Conservation (phyloP, 805 yeast species). For the Naumovozyma dairenensis region DNA sequence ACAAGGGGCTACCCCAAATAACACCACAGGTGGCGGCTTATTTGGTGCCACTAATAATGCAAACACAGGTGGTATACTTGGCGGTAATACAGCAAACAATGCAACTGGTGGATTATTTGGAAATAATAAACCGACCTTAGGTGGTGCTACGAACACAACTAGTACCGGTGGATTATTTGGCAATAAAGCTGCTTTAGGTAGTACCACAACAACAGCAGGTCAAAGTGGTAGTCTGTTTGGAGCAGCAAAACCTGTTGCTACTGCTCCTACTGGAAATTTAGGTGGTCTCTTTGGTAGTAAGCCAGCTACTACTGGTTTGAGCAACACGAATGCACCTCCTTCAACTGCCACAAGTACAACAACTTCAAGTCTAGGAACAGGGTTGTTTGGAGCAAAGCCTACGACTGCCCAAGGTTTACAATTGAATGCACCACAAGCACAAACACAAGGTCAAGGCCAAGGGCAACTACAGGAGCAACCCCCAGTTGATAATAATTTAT, state of each 20-base stretch:
- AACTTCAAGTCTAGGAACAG: constrained; percentile 13
- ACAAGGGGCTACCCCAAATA: no score
- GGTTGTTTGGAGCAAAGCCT: constrained; percentile 5
- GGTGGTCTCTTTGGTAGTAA: constrained; percentile 38
- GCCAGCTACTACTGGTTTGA: constrained; percentile 2
- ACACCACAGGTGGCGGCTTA: constrained; percentile 12
- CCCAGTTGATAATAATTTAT: constrained; percentile 49
- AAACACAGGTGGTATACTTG: not conserved
- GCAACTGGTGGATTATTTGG: constrained; percentile 29
- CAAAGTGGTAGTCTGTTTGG: constrained; percentile 34
- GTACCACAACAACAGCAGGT: no score
- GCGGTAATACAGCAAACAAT: constrained; percentile 9
- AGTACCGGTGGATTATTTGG: constrained; percentile 29
- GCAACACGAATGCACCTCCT: not conserved
- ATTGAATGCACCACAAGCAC: not conserved
- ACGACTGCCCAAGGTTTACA: constrained; percentile 8
- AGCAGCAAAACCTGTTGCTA: constrained; percentile 8
- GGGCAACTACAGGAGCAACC: constrained; percentile 19
- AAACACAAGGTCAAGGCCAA: not conserved
- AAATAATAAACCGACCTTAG: not conserved
- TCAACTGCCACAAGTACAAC: constrained; percentile 1
- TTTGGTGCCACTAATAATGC: constrained; percentile 25
- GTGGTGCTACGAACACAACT: constrained; percentile 2
- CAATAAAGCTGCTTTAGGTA: constrained; percentile 12
- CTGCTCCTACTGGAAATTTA: constrained; percentile 12